A percentile compares a stretch with the other conserved stretches of the same genome.
Conservation (phyloP, 371 early-diverging fungal species). For the Mortierella sp. region DNA sequence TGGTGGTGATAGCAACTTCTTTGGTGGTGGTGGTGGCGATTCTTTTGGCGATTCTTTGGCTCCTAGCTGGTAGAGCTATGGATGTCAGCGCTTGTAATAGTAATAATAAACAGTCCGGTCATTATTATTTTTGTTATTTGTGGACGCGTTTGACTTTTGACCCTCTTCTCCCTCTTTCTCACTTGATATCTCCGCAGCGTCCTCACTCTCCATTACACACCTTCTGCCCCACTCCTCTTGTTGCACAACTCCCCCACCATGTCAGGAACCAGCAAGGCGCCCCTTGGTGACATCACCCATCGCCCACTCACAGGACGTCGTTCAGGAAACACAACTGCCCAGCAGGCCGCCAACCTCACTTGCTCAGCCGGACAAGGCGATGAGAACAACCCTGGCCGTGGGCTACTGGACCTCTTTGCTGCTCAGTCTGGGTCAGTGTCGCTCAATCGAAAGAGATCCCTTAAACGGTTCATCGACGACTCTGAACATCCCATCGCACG, state of each 20-base stretch:
- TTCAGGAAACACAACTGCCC: conserved; percentile 26
- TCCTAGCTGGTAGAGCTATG: neutral
- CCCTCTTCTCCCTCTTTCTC: neutral
- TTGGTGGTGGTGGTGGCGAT: neutral
- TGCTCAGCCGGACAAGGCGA: conserved; percentile 33
- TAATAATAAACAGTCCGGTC: neutral
- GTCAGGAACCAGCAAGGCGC: conserved; percentile 31
- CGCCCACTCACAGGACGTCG: conserved; percentile 27
- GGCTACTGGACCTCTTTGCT: conserved; percentile 52
- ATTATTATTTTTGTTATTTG: neutral
- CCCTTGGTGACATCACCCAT: conserved; percentile 50
- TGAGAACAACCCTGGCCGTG: conserved; percentile 35
- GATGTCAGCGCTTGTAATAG: neutral
- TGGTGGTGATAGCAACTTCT: neutral
- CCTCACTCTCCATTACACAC: neutral
- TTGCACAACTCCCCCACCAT: conserved; percentile 2
- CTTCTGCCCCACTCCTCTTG: neutral
- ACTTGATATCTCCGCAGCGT: neutral
- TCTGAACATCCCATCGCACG: conserved; percentile 19
- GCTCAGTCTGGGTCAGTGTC: conserved; percentile 33
- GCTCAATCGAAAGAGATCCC: conserved; percentile 40
- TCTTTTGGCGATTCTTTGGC: neutral
- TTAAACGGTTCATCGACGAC: conserved; percentile 37
- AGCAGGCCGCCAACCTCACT: conserved; percentile 15
- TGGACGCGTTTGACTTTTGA: conserved; percentile 5